Conservation (phyloP, 305 asterid species). For the Solanum aculeatissimum region DNA sequence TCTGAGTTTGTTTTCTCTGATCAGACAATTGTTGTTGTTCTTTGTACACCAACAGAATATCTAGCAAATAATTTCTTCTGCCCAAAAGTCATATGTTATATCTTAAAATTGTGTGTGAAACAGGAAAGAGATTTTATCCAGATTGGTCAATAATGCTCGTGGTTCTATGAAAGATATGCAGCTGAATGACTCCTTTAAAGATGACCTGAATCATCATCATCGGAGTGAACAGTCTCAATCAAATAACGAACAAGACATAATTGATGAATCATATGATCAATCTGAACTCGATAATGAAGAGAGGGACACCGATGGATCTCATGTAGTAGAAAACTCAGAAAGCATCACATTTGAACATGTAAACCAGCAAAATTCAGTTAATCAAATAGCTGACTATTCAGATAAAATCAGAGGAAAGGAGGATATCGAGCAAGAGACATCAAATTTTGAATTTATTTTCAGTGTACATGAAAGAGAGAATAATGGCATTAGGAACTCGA, state of each 20-base stretch:
- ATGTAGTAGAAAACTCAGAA: conserved; percentile 1
- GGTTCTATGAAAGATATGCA: conserved; percentile 10
- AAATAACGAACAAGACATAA: conserved; percentile 6
- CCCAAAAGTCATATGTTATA: not conserved
- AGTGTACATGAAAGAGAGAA: not conserved
- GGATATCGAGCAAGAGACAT: conserved; percentile 13
- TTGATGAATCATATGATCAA: not conserved
- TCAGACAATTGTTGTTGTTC: not conserved
- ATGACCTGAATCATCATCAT: not conserved
- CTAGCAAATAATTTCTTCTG: not conserved
- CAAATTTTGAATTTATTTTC: not conserved
- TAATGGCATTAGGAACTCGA: conserved; percentile 3
- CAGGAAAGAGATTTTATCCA: conserved; percentile 80
- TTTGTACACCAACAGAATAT: not conserved
- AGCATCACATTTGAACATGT: conserved; percentile 6
- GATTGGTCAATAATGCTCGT: conserved; percentile 29
- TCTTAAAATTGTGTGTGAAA: not conserved
- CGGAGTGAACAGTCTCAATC: conserved; percentile 1
- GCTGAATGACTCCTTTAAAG: not conserved
- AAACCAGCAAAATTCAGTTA: conserved; percentile 11
- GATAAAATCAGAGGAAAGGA: conserved; percentile 13
- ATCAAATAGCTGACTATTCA: conserved; percentile 12
- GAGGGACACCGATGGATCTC: conserved; percentile 12
- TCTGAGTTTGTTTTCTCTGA: not conserved
- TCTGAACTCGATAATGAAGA: conserved; percentile 9